Evolutionary conservation across 768 basidiomycete species (phyloP), one percentile per base, ranked within the genome.

Genomic region (Boletus rubropictus): DNA sequence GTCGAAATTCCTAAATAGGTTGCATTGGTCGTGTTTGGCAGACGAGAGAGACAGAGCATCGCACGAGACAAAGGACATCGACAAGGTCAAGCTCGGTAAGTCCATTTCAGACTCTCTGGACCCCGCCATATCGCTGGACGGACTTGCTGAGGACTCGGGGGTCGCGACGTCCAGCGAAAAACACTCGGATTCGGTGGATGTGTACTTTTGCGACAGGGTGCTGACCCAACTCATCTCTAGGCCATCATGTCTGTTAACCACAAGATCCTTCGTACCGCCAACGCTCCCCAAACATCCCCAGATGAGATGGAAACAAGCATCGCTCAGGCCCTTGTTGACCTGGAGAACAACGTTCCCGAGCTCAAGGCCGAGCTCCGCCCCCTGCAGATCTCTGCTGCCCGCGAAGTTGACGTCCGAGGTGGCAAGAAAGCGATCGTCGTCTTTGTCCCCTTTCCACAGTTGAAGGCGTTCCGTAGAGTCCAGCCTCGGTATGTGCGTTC

Each of bases 351-450:
- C 69, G 94, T 97, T 50, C 89, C 94, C 53, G 96, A 99, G 73
- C 86, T 99, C 76, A 99, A 97, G 84, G 65, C 79, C 48, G 96
- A 99, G 77, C 85, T 99, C 55, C 85, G 94, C 40, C 82, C 85
- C 51, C 83, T 99, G 58, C 93, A 97, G 67, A 97, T 99, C 73
- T 95, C 92, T 58, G 90, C 94, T 55, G 96, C 96, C 56, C 93
- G 93, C 64, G 96, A 99, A 74, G 89, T 99, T 58, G 96, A 99
- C 67, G 94, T 98, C 60, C 90, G 93, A 63, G 96, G 95, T 54
- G 96, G 96, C 66, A 97, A 96, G 78, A 99, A 98, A 79, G 96
- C 96, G 43, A 94, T 99, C 62, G 91, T 99, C 54, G 76, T 99
- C 69, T 99, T 99, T 65, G 94, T 98, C 39, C 96, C 96, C 48